Base-by-base conservation (phyloP, 2,329 filamentous ascomycete species). In the Helotiales sp. region DNA sequence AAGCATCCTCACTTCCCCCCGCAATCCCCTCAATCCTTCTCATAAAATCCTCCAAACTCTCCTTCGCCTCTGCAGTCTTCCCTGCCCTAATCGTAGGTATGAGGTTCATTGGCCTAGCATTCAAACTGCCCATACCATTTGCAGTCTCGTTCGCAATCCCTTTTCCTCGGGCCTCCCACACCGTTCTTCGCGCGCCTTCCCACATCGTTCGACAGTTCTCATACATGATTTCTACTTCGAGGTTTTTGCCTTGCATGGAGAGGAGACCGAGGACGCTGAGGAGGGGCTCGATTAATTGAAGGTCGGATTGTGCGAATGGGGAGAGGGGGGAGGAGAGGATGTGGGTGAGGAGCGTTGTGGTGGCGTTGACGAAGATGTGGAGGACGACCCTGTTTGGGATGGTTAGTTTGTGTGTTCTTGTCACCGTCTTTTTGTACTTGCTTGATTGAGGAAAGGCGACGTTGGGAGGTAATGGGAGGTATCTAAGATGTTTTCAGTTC, bases 331-430 rank as follows among this genome's bases (percentile, higher is more conserved):
- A 55, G 6, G 63, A 60, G 13, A 71, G 32, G 13, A 57, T 65
- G 34, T 70, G 32, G 13, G 28, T 64, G 1, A 73, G 68, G 8
- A 70, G 49, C 1, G 64, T 67, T 11, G 63, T 71, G 11, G 68
- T 69, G n/a, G 71, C 71, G 20, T 64, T 59, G 26, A 73, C 66
- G 47, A 70, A 73, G 37, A 71, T 70, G 55, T 70, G 69, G 40
- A 71, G 68, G 15, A 67, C 68, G 22, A 66, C 50, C 67, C 70
- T 70, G 58, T 11, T 28, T 37, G 20, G 15, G 15, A 5, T 43
- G 40, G 17, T 43, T 20, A 43, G 17, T n/a, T 8, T 20, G 1
- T 43, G 34, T 15, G 10, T 40, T 40, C 37, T 8, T 40, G 6
- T 40, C n/a, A n/a, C n/a, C n/a, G n/a, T n/a, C n/a, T n/a, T n/a